Conservation (phyloP, 805 yeast genomes). For the Candida tammaniensis region DNA sequence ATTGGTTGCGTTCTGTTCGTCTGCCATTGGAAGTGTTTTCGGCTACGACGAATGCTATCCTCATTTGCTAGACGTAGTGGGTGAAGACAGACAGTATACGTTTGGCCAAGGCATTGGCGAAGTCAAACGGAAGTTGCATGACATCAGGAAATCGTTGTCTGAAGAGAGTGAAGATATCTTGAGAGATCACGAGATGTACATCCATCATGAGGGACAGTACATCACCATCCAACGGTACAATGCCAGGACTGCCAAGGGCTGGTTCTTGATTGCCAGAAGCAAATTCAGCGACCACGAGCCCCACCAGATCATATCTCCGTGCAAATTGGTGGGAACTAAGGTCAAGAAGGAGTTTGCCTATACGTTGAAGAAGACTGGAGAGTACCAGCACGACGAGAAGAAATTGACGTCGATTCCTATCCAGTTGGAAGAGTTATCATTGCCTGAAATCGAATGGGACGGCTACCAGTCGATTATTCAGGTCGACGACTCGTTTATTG, state of each 20-base stretch:
- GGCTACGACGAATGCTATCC: slow-evolving; percentile 96
- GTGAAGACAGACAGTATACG: slow-evolving; percentile 65
- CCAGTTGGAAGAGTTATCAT: slow-evolving; percentile 49
- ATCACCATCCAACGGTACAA: slow-evolving; percentile 87
- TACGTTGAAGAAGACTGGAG: slow-evolving; percentile 52
- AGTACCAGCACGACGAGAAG: slow-evolving; percentile 35
- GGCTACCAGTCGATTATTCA: slow-evolving; percentile 51
- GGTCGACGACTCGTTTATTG: slow-evolving; percentile 67
- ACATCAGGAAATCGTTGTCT: slow-evolving; percentile 57
- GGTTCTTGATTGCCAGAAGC: slow-evolving; percentile 83
- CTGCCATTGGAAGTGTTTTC: slow-evolving; percentile 90
- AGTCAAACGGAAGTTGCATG: slow-evolving; percentile 61
- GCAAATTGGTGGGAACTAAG: slow-evolving; percentile 56
- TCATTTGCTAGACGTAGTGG: slow-evolving; percentile 71
- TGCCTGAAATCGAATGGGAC: slow-evolving; percentile 47
- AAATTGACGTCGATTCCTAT: slow-evolving; percentile 65
- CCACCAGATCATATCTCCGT: slow-evolving; percentile 57
- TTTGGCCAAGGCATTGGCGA: slow-evolving; percentile 67
- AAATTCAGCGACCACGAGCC: slow-evolving; percentile 53
- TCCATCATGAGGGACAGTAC: slow-evolving; percentile 90
- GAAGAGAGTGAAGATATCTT: slow-evolving; percentile 52
- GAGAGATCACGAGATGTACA: slow-evolving; percentile 78
- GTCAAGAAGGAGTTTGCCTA: slow-evolving; percentile 60
- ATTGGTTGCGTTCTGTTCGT: slow-evolving; percentile 84
- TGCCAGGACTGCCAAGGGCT: slow-evolving; percentile 82